Base-by-base conservation (phyloP, 2,329 filamentous ascomycete species). In the Cercospora sp. region DNA sequence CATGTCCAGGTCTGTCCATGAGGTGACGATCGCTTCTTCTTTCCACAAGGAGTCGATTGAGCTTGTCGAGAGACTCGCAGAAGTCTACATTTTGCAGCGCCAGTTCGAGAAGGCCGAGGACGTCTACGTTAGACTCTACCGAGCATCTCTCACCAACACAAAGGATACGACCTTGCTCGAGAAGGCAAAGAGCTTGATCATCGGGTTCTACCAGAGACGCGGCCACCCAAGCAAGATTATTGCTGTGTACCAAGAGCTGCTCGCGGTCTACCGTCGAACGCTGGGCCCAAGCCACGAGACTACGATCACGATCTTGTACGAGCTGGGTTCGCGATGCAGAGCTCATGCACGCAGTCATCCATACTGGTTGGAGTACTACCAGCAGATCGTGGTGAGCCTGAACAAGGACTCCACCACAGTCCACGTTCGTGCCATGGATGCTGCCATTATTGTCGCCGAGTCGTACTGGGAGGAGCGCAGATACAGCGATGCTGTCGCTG, bases 251-350 rank as follows among this genome's bases (percentile, higher is more conserved):
- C 78, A 80, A 48, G 79, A 81, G 48, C 73, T 81, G 4, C 73
- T 81, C 2, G 78, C 79, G 1, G 75, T 77, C 6, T 79, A 80
- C 64, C 74, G 70, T 68, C 53, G 74, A 31, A 53, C 69, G 13
- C 73, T 75, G 13, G 79, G 78, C 4, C 71, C 75, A 5, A 79
- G 78, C 2, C 80, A 84, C 69, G 79, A 82, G 59, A 75, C 79
- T 33, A 83, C 82, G 0, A 82, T 86, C 60, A 78, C 82, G 26
- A 83, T 81, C 2, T 72, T 85, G 63, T 86, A 86, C 71, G 78
- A 79, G 30, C 75, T 85, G 28, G 84, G 80, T 36, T 69, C 71
- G 18, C 71, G 78, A 28, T 80, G 79, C 68, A 77, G 75, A 6
- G 71, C 72, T 8, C 77, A 80, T 63, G 79, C 79, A 8, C 75